These are phyloP conservation scores for Aspergillus terreus DNA, from an alignment of 2,329 filamentous ascomycete genomes.

Conservation along the genomic window DNA sequence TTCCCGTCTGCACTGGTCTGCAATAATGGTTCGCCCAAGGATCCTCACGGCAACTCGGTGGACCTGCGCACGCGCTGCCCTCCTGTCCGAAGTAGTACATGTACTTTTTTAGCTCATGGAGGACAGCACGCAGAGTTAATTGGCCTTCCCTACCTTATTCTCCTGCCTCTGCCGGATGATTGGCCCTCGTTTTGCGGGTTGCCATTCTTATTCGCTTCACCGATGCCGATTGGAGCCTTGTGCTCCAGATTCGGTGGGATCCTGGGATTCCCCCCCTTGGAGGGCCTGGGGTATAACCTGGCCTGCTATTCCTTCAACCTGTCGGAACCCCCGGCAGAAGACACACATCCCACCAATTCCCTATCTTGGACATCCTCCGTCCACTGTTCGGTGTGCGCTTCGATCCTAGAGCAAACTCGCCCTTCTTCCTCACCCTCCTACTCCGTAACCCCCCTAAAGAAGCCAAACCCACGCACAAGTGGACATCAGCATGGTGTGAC, in stretches of 20 bases:
- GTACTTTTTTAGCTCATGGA: neutral
- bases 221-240: constrained; percentile 1
- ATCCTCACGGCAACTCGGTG: constrained; percentile 5
- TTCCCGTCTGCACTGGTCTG: neutral
- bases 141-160: neutral
- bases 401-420: too few species aligned
- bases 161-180: constrained; percentile 1
- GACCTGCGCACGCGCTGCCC: neutral
- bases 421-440: too few species aligned
- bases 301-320: too few species aligned
- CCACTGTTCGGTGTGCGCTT: neutral
- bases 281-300: too few species aligned
- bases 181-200: constrained; percentile 3
- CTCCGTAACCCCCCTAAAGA: too few species aligned
- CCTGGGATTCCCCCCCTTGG: too few species aligned
- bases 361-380: neutral
- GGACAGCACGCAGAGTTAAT: constrained; percentile 4
- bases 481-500: constrained; percentile 1
- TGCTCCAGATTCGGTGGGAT: neutral
- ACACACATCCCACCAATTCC: neutral
- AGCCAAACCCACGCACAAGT: neutral
- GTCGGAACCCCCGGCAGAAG: neutral
- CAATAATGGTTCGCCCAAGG: constrained; percentile 3
- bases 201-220: constrained; percentile 8
- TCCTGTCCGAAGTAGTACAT: neutral